These are phyloP conservation scores for Aureobasidium namibiae DNA, from an alignment of 2,329 filamentous ascomycete species.

Conservation along the genomic window DNA sequence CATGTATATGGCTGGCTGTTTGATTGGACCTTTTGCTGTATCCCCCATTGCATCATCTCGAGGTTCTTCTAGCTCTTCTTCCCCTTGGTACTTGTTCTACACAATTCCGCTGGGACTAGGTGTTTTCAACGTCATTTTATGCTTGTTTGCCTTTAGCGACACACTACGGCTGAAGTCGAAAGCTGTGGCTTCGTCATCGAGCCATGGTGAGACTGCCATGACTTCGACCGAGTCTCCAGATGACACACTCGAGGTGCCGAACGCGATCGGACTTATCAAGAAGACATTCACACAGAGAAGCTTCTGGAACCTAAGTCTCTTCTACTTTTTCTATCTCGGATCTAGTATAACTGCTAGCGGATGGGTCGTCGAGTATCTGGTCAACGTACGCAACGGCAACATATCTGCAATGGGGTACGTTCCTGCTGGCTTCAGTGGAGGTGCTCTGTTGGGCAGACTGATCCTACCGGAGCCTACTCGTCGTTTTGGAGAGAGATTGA, in stretches of 20 bases:
- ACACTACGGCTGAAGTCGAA: slow-evolving; percentile 25
- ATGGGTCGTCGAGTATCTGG: slow-evolving; percentile 59
- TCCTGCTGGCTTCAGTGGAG: slow-evolving; percentile 52
- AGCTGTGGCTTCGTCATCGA: not conserved
- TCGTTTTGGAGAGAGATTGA: slow-evolving; percentile 44
- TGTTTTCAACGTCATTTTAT: slow-evolving; percentile 41
- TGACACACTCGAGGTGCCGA: slow-evolving; percentile 19
- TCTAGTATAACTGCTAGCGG: slow-evolving; percentile 49
- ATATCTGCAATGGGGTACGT: slow-evolving; percentile 54
- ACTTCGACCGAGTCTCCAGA: slow-evolving; percentile 2
- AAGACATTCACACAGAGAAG: slow-evolving; percentile 37
- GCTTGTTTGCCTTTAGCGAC: slow-evolving; percentile 44
- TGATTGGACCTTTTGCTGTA: slow-evolving; percentile 46
- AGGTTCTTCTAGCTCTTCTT: slow-evolving; percentile 37
- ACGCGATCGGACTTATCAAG: slow-evolving; percentile 37
- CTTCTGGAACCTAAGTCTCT: slow-evolving; percentile 53
- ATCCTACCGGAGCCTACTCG: slow-evolving; percentile 52
- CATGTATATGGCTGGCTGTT: slow-evolving; percentile 49
- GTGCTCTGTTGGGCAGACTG: slow-evolving; percentile 48
- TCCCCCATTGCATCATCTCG: not conserved
- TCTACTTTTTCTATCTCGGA: slow-evolving; percentile 58
- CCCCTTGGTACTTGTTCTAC: slow-evolving; percentile 47
- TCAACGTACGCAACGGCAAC: slow-evolving; percentile 50
- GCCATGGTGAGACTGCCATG: too few relatives aligned
- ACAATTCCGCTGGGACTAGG: slow-evolving; percentile 46